Conservation (phyloP, 1,284 basidiomycete genomes). For the Garcileccinum viscosum region DNA sequence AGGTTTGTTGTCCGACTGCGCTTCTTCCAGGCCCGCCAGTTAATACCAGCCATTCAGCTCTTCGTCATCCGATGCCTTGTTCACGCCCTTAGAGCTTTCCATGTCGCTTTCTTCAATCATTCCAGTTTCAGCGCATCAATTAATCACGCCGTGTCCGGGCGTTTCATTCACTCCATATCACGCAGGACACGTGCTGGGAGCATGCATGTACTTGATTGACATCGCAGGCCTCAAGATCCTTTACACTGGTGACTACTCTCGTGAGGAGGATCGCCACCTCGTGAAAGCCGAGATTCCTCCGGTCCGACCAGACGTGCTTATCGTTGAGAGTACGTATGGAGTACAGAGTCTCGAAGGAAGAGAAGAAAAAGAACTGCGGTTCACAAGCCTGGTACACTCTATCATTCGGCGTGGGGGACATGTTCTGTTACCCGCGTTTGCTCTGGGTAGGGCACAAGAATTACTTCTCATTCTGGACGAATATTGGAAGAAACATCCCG, state of each 20-base stretch:
- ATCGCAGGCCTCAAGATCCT: constrained; percentile 95
- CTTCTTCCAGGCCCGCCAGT: constrained; percentile 47
- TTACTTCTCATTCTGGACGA: constrained; percentile 93
- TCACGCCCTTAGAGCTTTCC: constrained; percentile 86
- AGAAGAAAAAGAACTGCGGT: constrained; percentile 92
- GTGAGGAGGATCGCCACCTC: constrained; percentile 97
- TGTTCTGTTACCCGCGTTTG: constrained; percentile 93
- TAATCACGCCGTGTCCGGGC: constrained; percentile 89
- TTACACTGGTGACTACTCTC: constrained; percentile 97
- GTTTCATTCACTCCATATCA: constrained; percentile 97
- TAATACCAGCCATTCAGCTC: constrained; percentile 76
- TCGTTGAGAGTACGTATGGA: constrained; percentile 97
- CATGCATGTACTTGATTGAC: constrained; percentile 98
- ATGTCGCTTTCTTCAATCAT: constrained; percentile 91
- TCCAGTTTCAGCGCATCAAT: constrained; percentile 93
- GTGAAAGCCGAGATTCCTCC: constrained; percentile 96
- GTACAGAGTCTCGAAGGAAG: constrained; percentile 91
- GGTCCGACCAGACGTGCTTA: constrained; percentile 90
- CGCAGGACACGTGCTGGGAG: constrained; percentile 95
- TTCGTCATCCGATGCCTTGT: constrained; percentile 82
- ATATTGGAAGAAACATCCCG: constrained; percentile 96
- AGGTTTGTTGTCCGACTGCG: constrained; percentile 56
- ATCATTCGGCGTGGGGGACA: constrained; percentile 93
- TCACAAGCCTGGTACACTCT: constrained; percentile 88
- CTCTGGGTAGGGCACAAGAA: constrained; percentile 95